Base-by-base conservation (phyloP, 2,329 filamentous ascomycete genomes). In the Cladophialophora carrionii region DNA sequence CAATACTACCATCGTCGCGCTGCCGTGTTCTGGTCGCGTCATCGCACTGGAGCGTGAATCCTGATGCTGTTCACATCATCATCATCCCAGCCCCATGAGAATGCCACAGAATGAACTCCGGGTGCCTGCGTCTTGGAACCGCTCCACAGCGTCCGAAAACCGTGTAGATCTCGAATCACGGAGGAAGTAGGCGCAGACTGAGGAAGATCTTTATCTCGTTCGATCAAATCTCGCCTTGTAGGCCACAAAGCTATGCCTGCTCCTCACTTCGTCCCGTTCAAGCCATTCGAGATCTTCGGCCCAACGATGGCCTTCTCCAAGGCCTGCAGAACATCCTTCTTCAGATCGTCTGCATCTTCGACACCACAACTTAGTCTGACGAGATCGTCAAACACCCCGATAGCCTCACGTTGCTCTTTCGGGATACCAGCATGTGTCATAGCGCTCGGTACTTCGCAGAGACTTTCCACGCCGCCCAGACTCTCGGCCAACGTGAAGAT, bases 361-460 rank as follows among this genome's bases (percentile, higher is more conserved):
- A 99, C 87, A 73, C 95, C 95, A 76, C 92, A 97, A 83, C 92
- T 96, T 66, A 99, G 83, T 70, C 95, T 86, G 32, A 99, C 91
- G 7, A 99, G 85, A 77, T 99, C 95, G 75, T 99, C 95, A 74
- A 88, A 98, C 34, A 99, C 92, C 67, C 95, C 95, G 0, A 95
- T 92, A 2, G 89, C 90, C 83, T 99, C 95, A 64, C 95, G 85
- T 82, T 96, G 88, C 67, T 92, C 92, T 76, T 85, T 87, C 57
- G 95, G 95, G 71, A 99, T 99, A 65, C 94, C 95, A 26, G 92
- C 91, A 78, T 99, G 95, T 20, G 95, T 99, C 95, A 99, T 99
- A 79, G 88, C 91, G 73, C 90, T 91, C 24, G 95, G 95, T 2
- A 99, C 87, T 80, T 99, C 95, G 72, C 93, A 89, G 68, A 99